A percentile compares a stretch with the other conserved stretches of the same genome.
phyloP scores from a whole-genome alignment of 805 yeast genomes.

The Cyberlindnera veronae region DNA sequence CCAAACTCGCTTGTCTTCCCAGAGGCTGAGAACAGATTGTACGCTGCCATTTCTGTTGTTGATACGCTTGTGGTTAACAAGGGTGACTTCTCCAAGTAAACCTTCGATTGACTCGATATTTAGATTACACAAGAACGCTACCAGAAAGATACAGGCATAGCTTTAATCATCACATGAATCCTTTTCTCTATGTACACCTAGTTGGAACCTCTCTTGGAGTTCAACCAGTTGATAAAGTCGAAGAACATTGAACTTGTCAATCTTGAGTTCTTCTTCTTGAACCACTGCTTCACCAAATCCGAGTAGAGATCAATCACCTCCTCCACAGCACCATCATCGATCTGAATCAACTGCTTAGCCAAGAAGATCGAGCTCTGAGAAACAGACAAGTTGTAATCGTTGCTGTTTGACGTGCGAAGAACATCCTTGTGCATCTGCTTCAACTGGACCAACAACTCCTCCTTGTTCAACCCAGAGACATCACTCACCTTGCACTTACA shows the following conservation, averaged over 20 bases:
- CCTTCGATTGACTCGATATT: too few species aligned
- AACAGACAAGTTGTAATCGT: conserved; percentile 35
- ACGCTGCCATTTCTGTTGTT: conserved; percentile 92
- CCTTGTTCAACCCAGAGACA: conserved; percentile 17
- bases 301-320: conserved; percentile 54
- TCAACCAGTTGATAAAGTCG: conserved; percentile 79
- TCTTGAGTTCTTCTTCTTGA: conserved; percentile 41
- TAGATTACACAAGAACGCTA: too few species aligned
- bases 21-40: conserved; percentile 94
- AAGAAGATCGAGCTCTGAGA: conserved; percentile 69
- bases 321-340: conserved; percentile 33
- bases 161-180: too few species aligned
- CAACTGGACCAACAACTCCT: conserved; percentile 29
- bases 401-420: conserved; percentile 32
- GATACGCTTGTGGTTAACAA: conserved; percentile 87
- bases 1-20: conserved; percentile 82
- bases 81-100: conserved; percentile 47
- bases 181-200: too few species aligned
- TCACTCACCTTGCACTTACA: conserved; percentile 42
- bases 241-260: conserved; percentile 56
- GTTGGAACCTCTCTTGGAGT: conserved; percentile 46
- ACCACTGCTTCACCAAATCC: conserved; percentile 59
- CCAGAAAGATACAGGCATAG: too few species aligned
- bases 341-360: conserved; percentile 48
- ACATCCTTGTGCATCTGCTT: conserved; percentile 41